Conservation (phyloP, 1,284 basidiomycete species). For the Ustilago vetiveriae region DNA sequence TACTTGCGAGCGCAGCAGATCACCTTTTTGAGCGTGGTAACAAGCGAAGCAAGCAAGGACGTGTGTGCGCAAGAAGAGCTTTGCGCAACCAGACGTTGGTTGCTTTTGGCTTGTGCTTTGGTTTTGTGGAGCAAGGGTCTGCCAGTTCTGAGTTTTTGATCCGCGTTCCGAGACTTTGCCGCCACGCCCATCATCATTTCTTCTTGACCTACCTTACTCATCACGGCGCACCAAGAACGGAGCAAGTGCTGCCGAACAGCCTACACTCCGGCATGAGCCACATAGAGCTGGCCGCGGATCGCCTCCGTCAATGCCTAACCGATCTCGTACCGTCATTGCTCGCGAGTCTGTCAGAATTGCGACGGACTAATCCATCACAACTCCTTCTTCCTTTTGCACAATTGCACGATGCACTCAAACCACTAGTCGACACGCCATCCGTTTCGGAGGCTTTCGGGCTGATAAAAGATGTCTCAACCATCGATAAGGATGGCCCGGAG, state of each 20-base stretch:
- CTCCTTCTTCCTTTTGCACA: conserved; percentile 18
- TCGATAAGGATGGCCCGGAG: conserved; percentile 17
- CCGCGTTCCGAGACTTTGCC: conserved; percentile 24
- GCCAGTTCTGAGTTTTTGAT: conserved; percentile 11
- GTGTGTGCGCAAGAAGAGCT: conserved; percentile 1
- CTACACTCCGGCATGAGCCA: conserved; percentile 15
- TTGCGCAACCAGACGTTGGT: too few species aligned
- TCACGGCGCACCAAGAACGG: neutral
- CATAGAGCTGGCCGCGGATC: conserved; percentile 17
- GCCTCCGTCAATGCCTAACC: conserved; percentile 18
- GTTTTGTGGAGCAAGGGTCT: conserved; percentile 27
- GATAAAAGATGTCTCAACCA: neutral
- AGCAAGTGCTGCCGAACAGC: neutral
- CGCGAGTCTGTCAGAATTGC: conserved; percentile 14
- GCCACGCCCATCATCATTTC: too few species aligned
- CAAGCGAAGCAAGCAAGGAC: too few species aligned
- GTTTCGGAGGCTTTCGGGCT: conserved; percentile 20
- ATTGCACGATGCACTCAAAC: conserved; percentile 18
- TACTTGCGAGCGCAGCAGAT: too few species aligned
- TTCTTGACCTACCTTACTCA: neutral
- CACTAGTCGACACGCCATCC: neutral
- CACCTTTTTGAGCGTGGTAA: too few species aligned
- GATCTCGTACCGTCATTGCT: conserved; percentile 27
- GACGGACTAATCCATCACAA: conserved; percentile 8
- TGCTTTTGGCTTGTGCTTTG: conserved; percentile 15